Conservation (phyloP, 345 rosid genomes). For the Euphorbia pulcherrima region DNA sequence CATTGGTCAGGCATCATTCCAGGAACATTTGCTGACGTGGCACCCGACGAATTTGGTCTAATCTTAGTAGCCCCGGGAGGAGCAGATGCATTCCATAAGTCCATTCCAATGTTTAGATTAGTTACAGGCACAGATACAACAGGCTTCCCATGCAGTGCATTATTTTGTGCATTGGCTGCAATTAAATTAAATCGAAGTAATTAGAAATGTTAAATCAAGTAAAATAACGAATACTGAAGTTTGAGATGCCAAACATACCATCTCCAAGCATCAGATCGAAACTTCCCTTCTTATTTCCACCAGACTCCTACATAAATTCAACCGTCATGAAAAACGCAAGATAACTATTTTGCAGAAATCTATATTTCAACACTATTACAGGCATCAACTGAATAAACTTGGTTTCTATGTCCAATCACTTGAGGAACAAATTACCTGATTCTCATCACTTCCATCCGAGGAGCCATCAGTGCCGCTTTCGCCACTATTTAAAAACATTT, state of each 20-base stretch:
- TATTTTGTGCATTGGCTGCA: conserved; percentile 62
- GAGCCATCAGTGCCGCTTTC: conserved; percentile 93
- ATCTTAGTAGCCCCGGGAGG: conserved; percentile 54
- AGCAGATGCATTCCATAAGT: conserved; percentile 70
- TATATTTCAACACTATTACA: not conserved
- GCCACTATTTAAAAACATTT: conserved; percentile 46
- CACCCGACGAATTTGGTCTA: conserved; percentile 42
- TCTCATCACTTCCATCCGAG: conserved; percentile 76
- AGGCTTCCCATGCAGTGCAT: conserved; percentile 59
- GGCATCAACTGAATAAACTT: not conserved
- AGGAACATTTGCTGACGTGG: conserved; percentile 35
- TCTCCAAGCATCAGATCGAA: conserved; percentile 80
- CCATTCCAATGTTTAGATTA: conserved; percentile 88
- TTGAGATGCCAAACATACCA: conserved; percentile 40
- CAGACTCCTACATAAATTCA: conserved; percentile 43
- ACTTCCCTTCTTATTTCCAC: conserved; percentile 56
- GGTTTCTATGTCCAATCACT: conserved; percentile 1
- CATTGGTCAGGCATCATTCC: conserved; percentile 54
- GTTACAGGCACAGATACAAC: conserved; percentile 54
- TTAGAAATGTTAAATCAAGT: conserved; percentile 15
- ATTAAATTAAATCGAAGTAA: conserved; percentile 18
- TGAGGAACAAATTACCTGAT: conserved; percentile 45
- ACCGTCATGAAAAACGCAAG: conserved; percentile 3
- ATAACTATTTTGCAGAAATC: conserved; percentile 1
- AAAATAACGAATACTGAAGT: conserved; percentile 5